Conservation (phyloP, 2,329 filamentous ascomycete genomes). For the Nigrospora sphaerica region DNA sequence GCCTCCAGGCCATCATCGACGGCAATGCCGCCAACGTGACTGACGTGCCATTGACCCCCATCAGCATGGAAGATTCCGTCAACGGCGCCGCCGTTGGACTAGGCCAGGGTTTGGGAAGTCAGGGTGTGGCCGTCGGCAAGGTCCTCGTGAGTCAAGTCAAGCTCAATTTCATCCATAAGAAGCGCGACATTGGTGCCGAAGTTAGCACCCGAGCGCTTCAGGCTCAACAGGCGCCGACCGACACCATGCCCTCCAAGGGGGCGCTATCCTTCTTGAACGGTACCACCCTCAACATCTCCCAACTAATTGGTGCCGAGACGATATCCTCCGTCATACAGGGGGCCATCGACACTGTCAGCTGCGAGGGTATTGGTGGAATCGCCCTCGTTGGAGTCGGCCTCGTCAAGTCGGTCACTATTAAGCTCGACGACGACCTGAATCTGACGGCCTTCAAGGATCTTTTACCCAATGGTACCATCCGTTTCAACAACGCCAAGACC, state of each 20-base stretch:
- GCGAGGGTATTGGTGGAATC: constrained; percentile 25
- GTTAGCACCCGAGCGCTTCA: background rate
- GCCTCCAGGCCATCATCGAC: constrained; percentile 21
- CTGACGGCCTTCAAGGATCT: constrained; percentile 12
- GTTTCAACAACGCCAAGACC: constrained; percentile 13
- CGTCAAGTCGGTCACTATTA: constrained; percentile 12
- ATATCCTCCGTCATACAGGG: constrained; percentile 21
- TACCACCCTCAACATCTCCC: constrained; percentile 15
- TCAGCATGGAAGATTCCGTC: constrained; percentile 26
- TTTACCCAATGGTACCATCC: constrained; percentile 17
- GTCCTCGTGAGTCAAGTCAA: constrained; percentile 17
- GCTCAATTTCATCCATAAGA: background rate
- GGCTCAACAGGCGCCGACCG: background rate
- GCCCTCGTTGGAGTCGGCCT: constrained; percentile 18
- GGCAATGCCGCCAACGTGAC: constrained; percentile 15
- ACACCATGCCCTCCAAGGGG: background rate
- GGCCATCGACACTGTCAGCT: constrained; percentile 20
- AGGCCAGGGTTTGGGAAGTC: constrained; percentile 25
- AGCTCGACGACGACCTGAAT: constrained; percentile 3
- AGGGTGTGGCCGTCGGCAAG: constrained; percentile 22
- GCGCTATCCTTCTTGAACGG: background rate
- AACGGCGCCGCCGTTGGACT: constrained; percentile 26
- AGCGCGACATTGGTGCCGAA: background rate
- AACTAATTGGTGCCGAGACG: constrained; percentile 18
- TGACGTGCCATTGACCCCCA: constrained; percentile 13